Base-by-base conservation (phyloP, 257 asterid genomes). In the Gentiana macrophylla region DNA sequence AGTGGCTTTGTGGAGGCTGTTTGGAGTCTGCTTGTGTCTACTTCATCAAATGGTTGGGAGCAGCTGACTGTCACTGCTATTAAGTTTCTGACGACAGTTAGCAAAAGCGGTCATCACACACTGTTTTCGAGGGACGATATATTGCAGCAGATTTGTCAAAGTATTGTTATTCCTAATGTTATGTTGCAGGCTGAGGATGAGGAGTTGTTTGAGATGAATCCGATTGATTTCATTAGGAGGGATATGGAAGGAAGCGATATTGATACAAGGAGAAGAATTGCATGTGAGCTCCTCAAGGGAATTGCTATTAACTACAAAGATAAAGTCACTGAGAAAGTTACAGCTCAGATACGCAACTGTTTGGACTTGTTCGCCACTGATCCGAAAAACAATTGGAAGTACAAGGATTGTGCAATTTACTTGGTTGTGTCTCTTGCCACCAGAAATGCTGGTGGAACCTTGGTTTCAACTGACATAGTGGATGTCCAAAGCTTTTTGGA, bases 201-300 rank as follows among this genome's bases (percentile, higher is more conserved):
- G 74, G 95, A 88, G 74, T 78, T 88, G 58, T 88, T 88, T 74
- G 98, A 92, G 56, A 85, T 88, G 94, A 88, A 88, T 53, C 83
- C 70, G 76, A 77, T 92, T 55, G 99, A 88, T 72, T 92, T 85
- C 77, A 85, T 88, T 37, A 74, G 95, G 60, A 82, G 97, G 78
- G 99, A 92, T 69, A 85, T 92, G 97, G 94, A 24, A 24, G 24
- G 24, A 24, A 24, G 24, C 24, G 24, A 24, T 24, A 24, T 24
- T 24, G 24, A 24, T 24, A 24, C 24, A 24, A 24, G 24, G 24
- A 24, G 24, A 24, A 24, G 24, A 24, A 24, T 24, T 24, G 24
- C 24, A 24, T 24, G 24, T 24, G 24, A 24, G 24, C 24, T 24
- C 24, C 24, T 24, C 24, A 24, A 88, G 77, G 99, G 99, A 49